Conservation (phyloP, 2,329 filamentous ascomycete genomes). For the Scopulariopsis brevicaulis region DNA sequence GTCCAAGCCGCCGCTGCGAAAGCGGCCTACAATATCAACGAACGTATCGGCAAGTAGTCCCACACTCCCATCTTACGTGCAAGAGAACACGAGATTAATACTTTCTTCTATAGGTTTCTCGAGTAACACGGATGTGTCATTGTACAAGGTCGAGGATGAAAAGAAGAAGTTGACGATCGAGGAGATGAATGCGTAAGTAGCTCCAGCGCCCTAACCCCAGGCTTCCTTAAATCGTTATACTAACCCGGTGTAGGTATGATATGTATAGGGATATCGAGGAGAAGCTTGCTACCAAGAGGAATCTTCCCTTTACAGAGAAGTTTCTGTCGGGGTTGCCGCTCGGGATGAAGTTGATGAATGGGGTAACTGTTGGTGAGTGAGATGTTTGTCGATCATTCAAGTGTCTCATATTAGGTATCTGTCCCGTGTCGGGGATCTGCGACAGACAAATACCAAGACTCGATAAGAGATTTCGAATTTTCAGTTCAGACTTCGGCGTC, state of each 20-base stretch:
- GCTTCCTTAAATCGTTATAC: fast-evolving
- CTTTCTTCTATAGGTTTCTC: constrained; percentile 38
- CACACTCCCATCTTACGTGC: not conserved
- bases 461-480: too few relatives aligned
- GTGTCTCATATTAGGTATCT: not conserved
- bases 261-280: constrained; percentile 46
- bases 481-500: too few relatives aligned
- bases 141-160: constrained; percentile 52
- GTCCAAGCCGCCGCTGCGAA: constrained; percentile 46
- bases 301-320: constrained; percentile 20
- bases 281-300: constrained; percentile 23
- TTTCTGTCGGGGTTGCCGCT: constrained; percentile 32
- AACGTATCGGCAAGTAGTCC: constrained; percentile 39
- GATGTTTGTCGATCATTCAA: not conserved
- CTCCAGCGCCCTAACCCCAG: not conserved
- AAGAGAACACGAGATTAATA: not conserved
- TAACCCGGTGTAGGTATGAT: constrained; percentile 32
- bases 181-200: constrained; percentile 53
- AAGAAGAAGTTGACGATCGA: constrained; percentile 53
- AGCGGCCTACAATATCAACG: constrained; percentile 50
- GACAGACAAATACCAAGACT: too few relatives aligned
- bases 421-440: not conserved
- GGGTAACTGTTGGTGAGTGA: constrained; percentile 19
- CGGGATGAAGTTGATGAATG: constrained; percentile 35
- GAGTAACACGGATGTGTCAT: constrained; percentile 40